phyloP scores from a whole-genome alignment of 2,329 filamentous ascomycete species.

The Cladosporium sp. region DNA sequence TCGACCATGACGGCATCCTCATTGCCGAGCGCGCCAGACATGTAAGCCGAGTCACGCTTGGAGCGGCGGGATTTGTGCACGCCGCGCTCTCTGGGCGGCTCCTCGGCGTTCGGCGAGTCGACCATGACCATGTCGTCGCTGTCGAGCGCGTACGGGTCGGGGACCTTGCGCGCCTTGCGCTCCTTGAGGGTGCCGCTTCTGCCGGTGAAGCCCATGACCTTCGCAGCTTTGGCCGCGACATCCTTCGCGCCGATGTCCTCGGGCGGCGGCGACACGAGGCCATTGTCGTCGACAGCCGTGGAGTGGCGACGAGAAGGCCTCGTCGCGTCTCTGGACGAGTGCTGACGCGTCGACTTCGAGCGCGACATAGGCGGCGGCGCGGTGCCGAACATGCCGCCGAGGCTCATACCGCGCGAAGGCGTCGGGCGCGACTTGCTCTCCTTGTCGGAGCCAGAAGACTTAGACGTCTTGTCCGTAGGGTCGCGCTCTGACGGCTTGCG shows the following conservation, averaged over 20 bases:
- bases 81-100: conserved; percentile 20
- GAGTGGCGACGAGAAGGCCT: conserved; percentile 55
- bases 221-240: conserved; percentile 69
- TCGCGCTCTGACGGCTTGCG: conserved; percentile 46
- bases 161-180: conserved; percentile 45
- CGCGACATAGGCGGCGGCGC: conserved; percentile 40
- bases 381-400: conserved; percentile 51
- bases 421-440: conserved; percentile 52
- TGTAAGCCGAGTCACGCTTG: conserved; percentile 34
- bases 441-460: conserved; percentile 64
- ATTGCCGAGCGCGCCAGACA: conserved; percentile 33
- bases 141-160: conserved; percentile 57
- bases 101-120: conserved; percentile 34
- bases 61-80: conserved; percentile 36
- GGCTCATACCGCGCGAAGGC: conserved; percentile 52
- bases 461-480: conserved; percentile 55
- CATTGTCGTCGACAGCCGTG: conserved; percentile 52
- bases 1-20: conserved; percentile 39
- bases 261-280: conserved; percentile 65
- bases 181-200: conserved; percentile 42
- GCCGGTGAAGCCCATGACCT: conserved; percentile 56
- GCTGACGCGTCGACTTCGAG: conserved; percentile 61
- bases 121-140: conserved; percentile 53
- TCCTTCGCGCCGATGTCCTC: conserved; percentile 47
- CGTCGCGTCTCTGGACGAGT: conserved; percentile 39